Evolutionary conservation across 345 rosid species (phyloP), one percentile per base, ranked within the genome.

Genomic region (Jatropha curcas): DNA sequence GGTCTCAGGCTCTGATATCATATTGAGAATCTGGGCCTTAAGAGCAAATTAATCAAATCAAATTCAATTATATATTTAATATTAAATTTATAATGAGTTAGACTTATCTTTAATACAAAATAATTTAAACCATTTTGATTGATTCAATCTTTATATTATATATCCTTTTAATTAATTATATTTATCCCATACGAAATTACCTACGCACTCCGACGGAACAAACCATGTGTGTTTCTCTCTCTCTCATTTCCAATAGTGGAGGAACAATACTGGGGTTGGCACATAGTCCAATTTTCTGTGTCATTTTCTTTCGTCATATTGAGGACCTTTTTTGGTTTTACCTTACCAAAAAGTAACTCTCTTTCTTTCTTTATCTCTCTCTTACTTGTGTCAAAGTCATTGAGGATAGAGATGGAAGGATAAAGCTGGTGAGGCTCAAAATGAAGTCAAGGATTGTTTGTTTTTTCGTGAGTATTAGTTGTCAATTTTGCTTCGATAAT

Each of bases 401-500:
- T 65, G 16, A 68, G 62, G 68, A 80, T 68, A 71, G 74, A 65
- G 77, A 73, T 65, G 25, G 48, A 24, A 11, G 82, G 88, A 81
- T 86, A 67, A 78, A 71, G 81, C 17, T 65, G 79, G 74, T 37
- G 81, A 75, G 83, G 84, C 77, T 70, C 71, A 65, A 71, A 68
- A 41, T 72, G 58, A 48, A 55, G 61, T 64, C 70, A 35, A 67
- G 58, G 20, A 11, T 65, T 17, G 0, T 4, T 59, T 41, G 77
- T 59, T 53, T 67, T 71, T 34, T 52, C 53, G 27, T 7, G 24
- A 20, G 25, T 14, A 52, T 39, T 52, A 28, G 37, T 7, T 7
- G 33, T 39, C 35, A 51, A 52, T 9, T 39, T 72, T 12, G 14
- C 11, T 50, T 62, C 62, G 10, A 33, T 19, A 7, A 9, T 7